A percentile compares a stretch with the other conserved stretches of the same genome.
Evolutionary conservation across 176 grass and related monocot species (phyloP).

Genomic region (Zoysia japonica): DNA sequence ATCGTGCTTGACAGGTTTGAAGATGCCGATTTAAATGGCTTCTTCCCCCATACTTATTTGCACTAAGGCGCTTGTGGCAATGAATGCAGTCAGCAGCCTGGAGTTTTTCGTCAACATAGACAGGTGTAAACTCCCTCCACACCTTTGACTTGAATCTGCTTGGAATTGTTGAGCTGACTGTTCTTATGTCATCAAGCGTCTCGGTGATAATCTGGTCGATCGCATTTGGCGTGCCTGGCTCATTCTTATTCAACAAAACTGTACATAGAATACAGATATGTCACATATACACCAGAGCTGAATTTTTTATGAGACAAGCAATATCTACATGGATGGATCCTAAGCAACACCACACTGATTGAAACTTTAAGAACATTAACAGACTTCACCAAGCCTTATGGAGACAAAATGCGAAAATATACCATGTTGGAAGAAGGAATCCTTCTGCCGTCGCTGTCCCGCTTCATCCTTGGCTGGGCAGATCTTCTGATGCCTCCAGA

Average conservation of each 20-base stretch:
- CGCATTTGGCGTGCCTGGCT: slow-evolving; percentile 25
- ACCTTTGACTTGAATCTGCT: slow-evolving; percentile 66
- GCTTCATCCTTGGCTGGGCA: slow-evolving; percentile 40
- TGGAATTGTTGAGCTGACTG: slow-evolving; percentile 18
- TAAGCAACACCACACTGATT: slow-evolving; percentile 21
- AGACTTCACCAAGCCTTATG: not conserved
- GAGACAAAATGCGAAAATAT: slow-evolving; percentile 15
- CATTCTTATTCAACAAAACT: slow-evolving; percentile 44
- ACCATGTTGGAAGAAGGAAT: slow-evolving; percentile 53
- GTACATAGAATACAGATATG: not conserved
- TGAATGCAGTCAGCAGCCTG: slow-evolving; percentile 39
- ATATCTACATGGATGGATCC: not conserved
- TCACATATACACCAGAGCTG: slow-evolving; percentile 8
- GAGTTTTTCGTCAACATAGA: slow-evolving; percentile 50
- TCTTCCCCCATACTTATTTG: slow-evolving; percentile 60
- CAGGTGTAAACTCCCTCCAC: slow-evolving; percentile 53
- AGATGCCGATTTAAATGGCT: slow-evolving; percentile 59
- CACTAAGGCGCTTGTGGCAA: slow-evolving; percentile 55
- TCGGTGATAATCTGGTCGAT: slow-evolving; percentile 26
- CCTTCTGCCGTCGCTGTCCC: slow-evolving; percentile 28
- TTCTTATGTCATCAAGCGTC: slow-evolving; percentile 32
- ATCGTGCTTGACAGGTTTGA: slow-evolving; percentile 47
- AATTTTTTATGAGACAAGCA: not conserved
- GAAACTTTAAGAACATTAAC: not conserved
- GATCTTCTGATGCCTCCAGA: slow-evolving; percentile 66